Conservation (phyloP, 352 stramenopile genomes). For the Thalassiosira mediterranea region DNA sequence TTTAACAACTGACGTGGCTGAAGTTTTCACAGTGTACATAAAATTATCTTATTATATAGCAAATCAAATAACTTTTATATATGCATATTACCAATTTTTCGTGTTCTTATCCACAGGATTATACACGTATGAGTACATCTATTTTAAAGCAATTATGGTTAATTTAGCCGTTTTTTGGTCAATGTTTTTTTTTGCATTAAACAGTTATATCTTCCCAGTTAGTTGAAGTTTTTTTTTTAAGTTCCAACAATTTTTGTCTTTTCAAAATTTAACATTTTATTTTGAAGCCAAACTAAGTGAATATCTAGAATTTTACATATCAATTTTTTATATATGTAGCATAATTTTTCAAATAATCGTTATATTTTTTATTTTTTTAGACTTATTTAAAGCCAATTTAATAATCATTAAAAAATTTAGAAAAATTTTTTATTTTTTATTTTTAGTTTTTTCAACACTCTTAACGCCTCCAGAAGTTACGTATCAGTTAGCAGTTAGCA, state of each 20-base stretch:
- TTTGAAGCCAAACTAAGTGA: conserved; percentile 17
- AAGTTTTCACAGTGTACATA: conserved; percentile 16
- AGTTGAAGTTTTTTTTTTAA: conserved; percentile 21
- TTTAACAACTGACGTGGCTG: conserved; percentile 16
- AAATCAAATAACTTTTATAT: conserved; percentile 23
- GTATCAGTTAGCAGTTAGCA: conserved; percentile 19
- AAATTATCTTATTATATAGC: conserved; percentile 3
- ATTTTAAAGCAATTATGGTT: conserved; percentile 34
- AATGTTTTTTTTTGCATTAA: conserved; percentile 14
- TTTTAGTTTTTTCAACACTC: conserved; percentile 29
- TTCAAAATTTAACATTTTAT: conserved; percentile 32
- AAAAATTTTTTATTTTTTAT: conserved; percentile 31
- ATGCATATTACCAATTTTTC: conserved; percentile 36
- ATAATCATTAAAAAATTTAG: conserved; percentile 28
- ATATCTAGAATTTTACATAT: conserved; percentile 36
- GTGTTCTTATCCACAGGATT: conserved; percentile 7
- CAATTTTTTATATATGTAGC: conserved; percentile 8
- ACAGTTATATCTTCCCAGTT: conserved; percentile 12
- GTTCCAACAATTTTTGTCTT: conserved; percentile 13
- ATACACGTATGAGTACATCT: conserved; percentile 18
- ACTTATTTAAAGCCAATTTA: conserved; percentile 32
- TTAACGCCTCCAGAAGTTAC: conserved; percentile 16
- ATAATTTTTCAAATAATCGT: conserved; percentile 12
- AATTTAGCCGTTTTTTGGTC: conserved; percentile 13
- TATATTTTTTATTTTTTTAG: conserved; percentile 27